These are phyloP conservation scores for Helicostylum pulchrum DNA, from an alignment of 192 early-diverging fungal species.

Conservation along the genomic window DNA sequence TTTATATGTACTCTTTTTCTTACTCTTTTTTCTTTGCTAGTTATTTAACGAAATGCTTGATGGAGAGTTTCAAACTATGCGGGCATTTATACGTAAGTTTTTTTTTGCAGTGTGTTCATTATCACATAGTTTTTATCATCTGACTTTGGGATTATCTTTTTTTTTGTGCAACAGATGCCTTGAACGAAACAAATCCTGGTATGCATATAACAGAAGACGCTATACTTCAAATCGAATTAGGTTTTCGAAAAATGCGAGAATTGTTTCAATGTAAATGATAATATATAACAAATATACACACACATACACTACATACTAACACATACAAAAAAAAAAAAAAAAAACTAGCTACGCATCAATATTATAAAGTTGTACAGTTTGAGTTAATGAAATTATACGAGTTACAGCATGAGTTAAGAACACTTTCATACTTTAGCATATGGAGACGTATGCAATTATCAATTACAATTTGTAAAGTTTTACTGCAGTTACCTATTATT, in stretches of 20 bases:
- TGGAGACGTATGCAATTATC: conserved; percentile 53
- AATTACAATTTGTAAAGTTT: conserved; percentile 48
- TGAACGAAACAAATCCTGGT: conserved; percentile 42
- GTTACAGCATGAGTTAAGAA: conserved; percentile 51
- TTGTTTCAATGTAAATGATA: conserved; percentile 32
- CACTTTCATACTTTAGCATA: conserved; percentile 53
- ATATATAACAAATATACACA: conserved; percentile 5
- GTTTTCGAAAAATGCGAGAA: conserved; percentile 38
- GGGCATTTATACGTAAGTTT: conserved; percentile 54
- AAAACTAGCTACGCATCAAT: conserved; percentile 59
- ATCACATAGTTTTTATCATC: not conserved
- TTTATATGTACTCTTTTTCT: conserved; percentile 2
- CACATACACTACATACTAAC: too few species aligned
- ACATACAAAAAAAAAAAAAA: too few species aligned
- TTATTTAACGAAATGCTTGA: conserved; percentile 58
- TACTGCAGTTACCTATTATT: conserved; percentile 52
- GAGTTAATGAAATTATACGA: conserved; percentile 55
- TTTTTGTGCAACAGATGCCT: conserved; percentile 29
- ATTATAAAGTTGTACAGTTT: conserved; percentile 55
- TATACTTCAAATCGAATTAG: conserved; percentile 38
- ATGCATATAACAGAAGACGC: conserved; percentile 44
- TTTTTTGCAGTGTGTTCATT: not conserved
- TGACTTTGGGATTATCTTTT: not conserved
- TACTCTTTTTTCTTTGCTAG: conserved; percentile 16
- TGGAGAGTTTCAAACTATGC: conserved; percentile 57